Evolutionary conservation across 2,329 filamentous ascomycete species (phyloP), one percentile per base, ranked within the genome.

Genomic region (Thermomyces lanuginosus): DNA sequence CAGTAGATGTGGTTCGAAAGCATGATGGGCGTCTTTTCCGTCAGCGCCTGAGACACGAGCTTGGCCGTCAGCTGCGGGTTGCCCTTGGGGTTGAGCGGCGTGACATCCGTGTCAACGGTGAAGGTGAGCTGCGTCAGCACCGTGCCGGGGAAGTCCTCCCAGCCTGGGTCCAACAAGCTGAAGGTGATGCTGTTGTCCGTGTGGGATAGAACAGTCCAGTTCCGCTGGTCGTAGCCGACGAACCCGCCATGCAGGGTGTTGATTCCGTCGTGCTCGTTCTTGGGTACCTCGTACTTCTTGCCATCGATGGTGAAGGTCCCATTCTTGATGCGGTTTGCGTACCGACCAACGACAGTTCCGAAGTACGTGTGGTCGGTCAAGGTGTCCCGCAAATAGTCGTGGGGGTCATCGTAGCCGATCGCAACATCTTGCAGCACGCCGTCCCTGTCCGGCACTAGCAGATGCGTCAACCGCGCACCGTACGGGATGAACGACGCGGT

Each of bases 271-370:
- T 66, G 50, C 37, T 69, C 64, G 36, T 66, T 69, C 24, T 53
- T 48, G 1, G 60, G 54, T 16, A 65, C 55, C 15, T 66, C 48
- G 34, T 60, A 66, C 3, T 45, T 51, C 10, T 49, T 38, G 11
- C 53, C 57, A 28, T 63, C 57, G 30, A 69, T 48, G 12, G 51
- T 51, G 43, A 69, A 69, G 3, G 63, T 66, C 27, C 62, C 61
- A 32, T 68, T 68, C 49, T 60, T 65, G 45, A 66, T 66, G 20
- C 63, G 58, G 40, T 66, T 66, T 30, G 62, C 63, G 45, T 66
- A 66, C 24, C 62, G 56, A 30, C 63, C 63, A 8, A 63, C 59
- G 4, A 60, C 44, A 2, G 60, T 44, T 10, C 59, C 60, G 33
- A 60, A 61, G 44, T 48, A 62, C 25, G 56, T 63, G 38, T 61